phyloP scores from a whole-genome alignment of 2,329 filamentous ascomycete genomes.

The Fusarium gaditjirri region DNA sequence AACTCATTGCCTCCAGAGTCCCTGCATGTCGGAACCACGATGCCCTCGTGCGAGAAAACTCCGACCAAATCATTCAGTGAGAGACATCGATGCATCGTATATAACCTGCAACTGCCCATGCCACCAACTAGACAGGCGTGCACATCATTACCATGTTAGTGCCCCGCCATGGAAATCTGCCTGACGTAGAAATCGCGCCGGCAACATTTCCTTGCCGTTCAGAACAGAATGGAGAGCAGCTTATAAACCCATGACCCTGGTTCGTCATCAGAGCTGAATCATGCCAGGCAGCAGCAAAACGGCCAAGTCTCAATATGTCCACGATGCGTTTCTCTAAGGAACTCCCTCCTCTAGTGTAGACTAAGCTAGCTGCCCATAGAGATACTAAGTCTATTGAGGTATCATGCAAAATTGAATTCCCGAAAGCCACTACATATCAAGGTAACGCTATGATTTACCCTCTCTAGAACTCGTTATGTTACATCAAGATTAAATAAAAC shows the following conservation, averaged over 20 bases:
- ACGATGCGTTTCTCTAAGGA: background rate
- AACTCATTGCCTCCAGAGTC: background rate
- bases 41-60: background rate
- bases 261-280: background rate
- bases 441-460: background rate
- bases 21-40: constrained; percentile 9
- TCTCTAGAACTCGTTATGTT: background rate
- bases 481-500: background rate
- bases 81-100: background rate
- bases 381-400: no score
- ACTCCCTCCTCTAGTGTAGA: background rate
- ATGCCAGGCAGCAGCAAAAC: constrained; percentile 36
- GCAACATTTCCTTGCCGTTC: background rate
- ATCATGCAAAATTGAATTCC: no score
- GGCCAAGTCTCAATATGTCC: background rate
- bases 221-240: background rate
- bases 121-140: background rate
- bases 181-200: background rate
- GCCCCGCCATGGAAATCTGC: background rate
- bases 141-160: constrained; percentile 20
- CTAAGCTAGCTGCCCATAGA: no score
- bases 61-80: background rate
- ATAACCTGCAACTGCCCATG: background rate
- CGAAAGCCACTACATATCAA: no score
- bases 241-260: background rate